Conservation (phyloP, 2,329 filamentous ascomycete species). For the Nemania abortiva region DNA sequence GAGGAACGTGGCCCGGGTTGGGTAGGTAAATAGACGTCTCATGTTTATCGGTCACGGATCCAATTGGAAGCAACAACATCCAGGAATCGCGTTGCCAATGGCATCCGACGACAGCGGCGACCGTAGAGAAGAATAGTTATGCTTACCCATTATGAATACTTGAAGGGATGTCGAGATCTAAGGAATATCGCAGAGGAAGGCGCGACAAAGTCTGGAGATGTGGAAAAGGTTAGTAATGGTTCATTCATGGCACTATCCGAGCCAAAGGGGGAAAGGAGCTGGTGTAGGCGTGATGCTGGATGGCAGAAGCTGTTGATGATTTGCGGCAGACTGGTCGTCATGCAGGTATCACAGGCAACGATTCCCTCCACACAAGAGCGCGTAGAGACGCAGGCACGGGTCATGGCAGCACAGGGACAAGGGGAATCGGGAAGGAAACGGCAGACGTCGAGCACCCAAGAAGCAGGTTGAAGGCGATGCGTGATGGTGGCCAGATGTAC, state of each 20-base stretch:
- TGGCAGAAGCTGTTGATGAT: slow-evolving; percentile 16
- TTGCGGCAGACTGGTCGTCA: slow-evolving; percentile 2
- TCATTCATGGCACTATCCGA: slow-evolving; percentile 15
- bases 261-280: slow-evolving; percentile 27
- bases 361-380: slow-evolving; percentile 18
- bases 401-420: not conserved
- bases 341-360: slow-evolving; percentile 18
- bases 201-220: slow-evolving; percentile 45
- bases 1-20: slow-evolving; percentile 19
- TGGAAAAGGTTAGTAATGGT: slow-evolving; percentile 45
- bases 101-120: slow-evolving; percentile 42
- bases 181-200: slow-evolving; percentile 46
- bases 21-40: slow-evolving; percentile 31
- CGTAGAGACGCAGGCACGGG: slow-evolving; percentile 17
- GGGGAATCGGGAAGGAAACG: slow-evolving; percentile 17
- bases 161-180: slow-evolving; percentile 48
- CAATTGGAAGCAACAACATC: slow-evolving; percentile 38
- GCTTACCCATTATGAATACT: slow-evolving; percentile 62
- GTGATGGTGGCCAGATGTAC: slow-evolving; percentile 10
- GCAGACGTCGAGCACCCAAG: slow-evolving; percentile 14
- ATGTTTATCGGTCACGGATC: slow-evolving; percentile 27
- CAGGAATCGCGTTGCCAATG: slow-evolving; percentile 44
- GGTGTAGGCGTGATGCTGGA: not conserved
- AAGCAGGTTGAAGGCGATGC: slow-evolving; percentile 5
- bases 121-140: slow-evolving; percentile 49